A percentile compares a stretch with the other conserved stretches of the same genome.
Conservation (phyloP, 495 filamentous ascomycete genomes). For the Copromyces sp. region DNA sequence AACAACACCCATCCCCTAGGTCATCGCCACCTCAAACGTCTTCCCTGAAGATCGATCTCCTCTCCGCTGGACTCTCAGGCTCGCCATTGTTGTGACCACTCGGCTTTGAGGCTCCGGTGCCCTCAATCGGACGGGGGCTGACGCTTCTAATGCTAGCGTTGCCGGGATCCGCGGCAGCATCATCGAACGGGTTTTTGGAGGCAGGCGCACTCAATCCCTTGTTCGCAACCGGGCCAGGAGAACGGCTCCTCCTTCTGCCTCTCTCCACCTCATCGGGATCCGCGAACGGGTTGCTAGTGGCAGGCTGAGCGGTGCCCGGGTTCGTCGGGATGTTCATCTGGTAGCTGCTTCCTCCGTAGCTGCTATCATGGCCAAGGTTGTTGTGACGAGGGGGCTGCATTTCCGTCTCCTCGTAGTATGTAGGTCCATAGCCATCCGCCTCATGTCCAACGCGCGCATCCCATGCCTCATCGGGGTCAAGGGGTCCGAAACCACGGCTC, state of each 20-base stretch:
- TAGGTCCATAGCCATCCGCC: slow-evolving; percentile 41
- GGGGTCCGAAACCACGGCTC: slow-evolving; percentile 34
- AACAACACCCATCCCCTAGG: background rate
- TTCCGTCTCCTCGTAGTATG: slow-evolving; percentile 58
- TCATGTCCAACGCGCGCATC: slow-evolving; percentile 54
- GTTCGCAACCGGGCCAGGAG: slow-evolving; percentile 9
- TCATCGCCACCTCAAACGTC: slow-evolving; percentile 26
- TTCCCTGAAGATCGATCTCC: slow-evolving; percentile 42
- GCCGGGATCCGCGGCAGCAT: slow-evolving; percentile 42
- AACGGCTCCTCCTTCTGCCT: slow-evolving; percentile 24
- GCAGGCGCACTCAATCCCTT: background rate
- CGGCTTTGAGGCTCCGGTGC: background rate
- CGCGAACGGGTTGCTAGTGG: background rate
- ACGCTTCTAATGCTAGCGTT: slow-evolving; percentile 45
- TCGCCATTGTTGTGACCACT: background rate
- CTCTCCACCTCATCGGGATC: slow-evolving; percentile 18
- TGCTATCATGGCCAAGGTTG: background rate
- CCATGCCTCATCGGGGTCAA: slow-evolving; percentile 69
- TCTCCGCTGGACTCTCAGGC: slow-evolving; percentile 31
- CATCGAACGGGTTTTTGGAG: slow-evolving; percentile 44
- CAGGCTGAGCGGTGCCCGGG: background rate
- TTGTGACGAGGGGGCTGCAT: slow-evolving; percentile 22
- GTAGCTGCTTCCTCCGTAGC: slow-evolving; percentile 22
- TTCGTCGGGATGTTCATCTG: slow-evolving; percentile 34
- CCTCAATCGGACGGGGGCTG: slow-evolving; percentile 44